Evolutionary conservation across 140 eudicot species (phyloP).

Genomic region (Cichorium intybus): DNA sequence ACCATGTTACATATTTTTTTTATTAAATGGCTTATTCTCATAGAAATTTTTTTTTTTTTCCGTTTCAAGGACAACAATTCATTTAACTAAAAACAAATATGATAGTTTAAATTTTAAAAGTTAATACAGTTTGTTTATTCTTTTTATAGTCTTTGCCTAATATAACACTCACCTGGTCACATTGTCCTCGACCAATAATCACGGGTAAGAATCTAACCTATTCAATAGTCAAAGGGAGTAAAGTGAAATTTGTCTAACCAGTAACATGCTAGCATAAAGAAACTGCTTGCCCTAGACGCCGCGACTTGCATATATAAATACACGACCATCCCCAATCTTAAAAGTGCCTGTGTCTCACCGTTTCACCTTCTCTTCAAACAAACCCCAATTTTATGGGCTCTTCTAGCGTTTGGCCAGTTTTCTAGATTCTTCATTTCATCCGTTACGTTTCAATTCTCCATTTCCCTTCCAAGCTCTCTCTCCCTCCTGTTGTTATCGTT

Average conservation of each 20-base stretch:
- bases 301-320: slow-evolving; percentile 21
- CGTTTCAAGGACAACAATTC: background rate
- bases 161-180: background rate
- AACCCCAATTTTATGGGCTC: slow-evolving; percentile 21
- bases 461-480: background rate
- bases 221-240: slow-evolving; percentile 15
- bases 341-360: background rate
- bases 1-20: background rate
- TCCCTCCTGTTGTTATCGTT: background rate
- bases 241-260: background rate
- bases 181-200: background rate
- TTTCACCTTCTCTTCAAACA: slow-evolving; percentile 5
- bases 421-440: background rate
- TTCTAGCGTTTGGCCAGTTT: slow-evolving; percentile 34
- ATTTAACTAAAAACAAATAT: background rate
- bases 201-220: background rate
- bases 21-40: background rate
- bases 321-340: background rate
- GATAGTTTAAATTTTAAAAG: background rate
- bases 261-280: slow-evolving; percentile 11
- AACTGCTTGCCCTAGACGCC: slow-evolving; percentile 31
- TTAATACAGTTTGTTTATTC: background rate
- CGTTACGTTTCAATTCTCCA: background rate
- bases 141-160: background rate
- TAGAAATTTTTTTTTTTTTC: background rate